A percentile compares a stretch with the other conserved stretches of the same genome.
Evolutionary conservation across 1,284 basidiomycete genomes (phyloP).

Genomic region (Trichosporon ovoides): DNA sequence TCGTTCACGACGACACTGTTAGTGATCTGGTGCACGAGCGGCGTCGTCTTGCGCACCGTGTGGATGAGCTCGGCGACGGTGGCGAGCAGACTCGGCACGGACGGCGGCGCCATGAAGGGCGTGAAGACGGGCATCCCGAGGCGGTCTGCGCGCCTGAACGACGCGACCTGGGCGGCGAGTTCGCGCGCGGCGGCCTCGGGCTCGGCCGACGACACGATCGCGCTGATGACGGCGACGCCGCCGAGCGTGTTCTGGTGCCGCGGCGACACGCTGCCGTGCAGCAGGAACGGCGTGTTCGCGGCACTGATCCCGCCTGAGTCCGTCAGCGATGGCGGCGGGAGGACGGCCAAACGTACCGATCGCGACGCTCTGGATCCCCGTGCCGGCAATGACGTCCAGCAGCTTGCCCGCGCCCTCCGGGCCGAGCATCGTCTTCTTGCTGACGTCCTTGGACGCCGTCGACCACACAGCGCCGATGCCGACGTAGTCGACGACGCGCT

Average conservation of each 20-base stretch:
- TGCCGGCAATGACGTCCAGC: conserved; percentile 57
- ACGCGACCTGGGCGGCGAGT: conserved; percentile 41
- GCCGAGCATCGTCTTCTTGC: conserved; percentile 56
- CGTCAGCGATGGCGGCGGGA: background rate
- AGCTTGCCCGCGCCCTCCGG: conserved; percentile 62
- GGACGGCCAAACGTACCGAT: conserved; percentile 66
- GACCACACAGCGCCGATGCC: conserved; percentile 77
- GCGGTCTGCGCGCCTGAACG: conserved; percentile 34
- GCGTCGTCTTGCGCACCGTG: conserved; percentile 55
- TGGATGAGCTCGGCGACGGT: conserved; percentile 53
- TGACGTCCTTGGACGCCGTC: conserved; percentile 67
- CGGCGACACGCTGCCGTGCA: conserved; percentile 64
- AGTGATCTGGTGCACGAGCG: conserved; percentile 74
- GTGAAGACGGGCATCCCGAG: conserved; percentile 15
- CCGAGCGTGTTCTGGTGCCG: conserved; percentile 58
- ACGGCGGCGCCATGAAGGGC: background rate
- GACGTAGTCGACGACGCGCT: conserved; percentile 64
- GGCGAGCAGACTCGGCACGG: conserved; percentile 42
- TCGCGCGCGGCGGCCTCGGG: conserved; percentile 58
- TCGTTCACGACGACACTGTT: conserved; percentile 86
- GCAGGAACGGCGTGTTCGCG: conserved; percentile 63
- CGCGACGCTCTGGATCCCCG: conserved; percentile 64
- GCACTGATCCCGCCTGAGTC: conserved; percentile 71
- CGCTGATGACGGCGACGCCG: conserved; percentile 86
- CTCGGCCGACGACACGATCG: conserved; percentile 67